Evolutionary conservation across 495 filamentous ascomycete genomes (phyloP).

Genomic region (Melanomma pulvis-pyrius): DNA sequence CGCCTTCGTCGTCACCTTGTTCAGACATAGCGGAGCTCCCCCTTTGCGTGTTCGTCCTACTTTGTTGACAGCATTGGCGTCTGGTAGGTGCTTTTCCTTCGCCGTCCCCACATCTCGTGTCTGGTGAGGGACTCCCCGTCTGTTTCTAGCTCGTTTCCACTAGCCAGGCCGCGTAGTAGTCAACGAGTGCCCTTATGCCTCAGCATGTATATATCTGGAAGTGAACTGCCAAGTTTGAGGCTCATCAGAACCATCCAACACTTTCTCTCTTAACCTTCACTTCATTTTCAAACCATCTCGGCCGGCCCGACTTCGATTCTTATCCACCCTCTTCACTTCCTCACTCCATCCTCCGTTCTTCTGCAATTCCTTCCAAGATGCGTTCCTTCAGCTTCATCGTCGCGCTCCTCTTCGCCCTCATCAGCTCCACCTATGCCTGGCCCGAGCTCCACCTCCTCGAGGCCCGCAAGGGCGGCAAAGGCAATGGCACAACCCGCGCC

Average conservation of each 20-base stretch:
- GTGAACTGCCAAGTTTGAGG: not conserved
- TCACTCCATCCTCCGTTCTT: not conserved
- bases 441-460: constrained; percentile 17
- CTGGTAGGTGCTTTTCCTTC: not conserved
- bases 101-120: not conserved
- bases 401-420: constrained; percentile 18
- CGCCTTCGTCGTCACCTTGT: constrained; percentile 12
- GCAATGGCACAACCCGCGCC: constrained; percentile 13
- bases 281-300: constrained; percentile 17
- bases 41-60: not conserved
- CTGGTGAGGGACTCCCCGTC: constrained; percentile 2
- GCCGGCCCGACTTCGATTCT: constrained; percentile 22
- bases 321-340: not conserved
- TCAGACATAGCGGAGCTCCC: constrained; percentile 4
- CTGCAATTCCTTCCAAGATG: constrained; percentile 9
- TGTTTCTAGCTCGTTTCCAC: constrained; percentile 24
- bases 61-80: not conserved
- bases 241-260: constrained; percentile 2
- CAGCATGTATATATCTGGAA: constrained; percentile 9
- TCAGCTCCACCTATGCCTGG: constrained; percentile 10
- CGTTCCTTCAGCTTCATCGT: constrained; percentile 25
- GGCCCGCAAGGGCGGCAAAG: constrained; percentile 10
- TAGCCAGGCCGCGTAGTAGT: constrained; percentile 22
- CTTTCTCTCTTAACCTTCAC: constrained; percentile 5
- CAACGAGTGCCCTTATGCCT: not conserved